Percentiles rank a stretch among this genome's conserved stretches.
Conservation (phyloP, 2,329 filamentous ascomycete genomes). For the Sporothrix euskadiensis region DNA sequence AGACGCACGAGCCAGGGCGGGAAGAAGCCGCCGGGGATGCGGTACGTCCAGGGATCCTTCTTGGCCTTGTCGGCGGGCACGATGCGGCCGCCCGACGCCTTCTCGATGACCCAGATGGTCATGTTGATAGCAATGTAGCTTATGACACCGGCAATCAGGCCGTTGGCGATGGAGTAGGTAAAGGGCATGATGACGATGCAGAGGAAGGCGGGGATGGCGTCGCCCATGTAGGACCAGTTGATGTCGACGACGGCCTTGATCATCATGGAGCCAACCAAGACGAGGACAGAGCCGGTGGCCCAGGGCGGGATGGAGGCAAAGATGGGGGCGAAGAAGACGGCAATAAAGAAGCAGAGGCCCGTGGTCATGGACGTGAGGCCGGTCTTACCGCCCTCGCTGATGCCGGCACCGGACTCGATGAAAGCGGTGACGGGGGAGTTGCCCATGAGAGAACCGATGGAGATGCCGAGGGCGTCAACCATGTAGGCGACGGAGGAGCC, state of each 20-base stretch:
- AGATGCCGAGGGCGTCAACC: slow-evolving; percentile 71
- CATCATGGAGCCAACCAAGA: slow-evolving; percentile 76
- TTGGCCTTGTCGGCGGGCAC: slow-evolving; percentile 60
- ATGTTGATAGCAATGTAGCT: slow-evolving; percentile 53
- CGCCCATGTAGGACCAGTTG: slow-evolving; percentile 76
- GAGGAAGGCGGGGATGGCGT: slow-evolving; percentile 73
- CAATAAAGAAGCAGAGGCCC: slow-evolving; percentile 68
- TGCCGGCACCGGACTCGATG: slow-evolving; percentile 74
- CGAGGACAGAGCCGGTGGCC: slow-evolving; percentile 72
- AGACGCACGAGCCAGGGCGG: slow-evolving; percentile 72
- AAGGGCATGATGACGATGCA: slow-evolving; percentile 76
- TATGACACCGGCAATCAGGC: slow-evolving; percentile 67
- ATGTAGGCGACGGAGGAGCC: slow-evolving; percentile 79
- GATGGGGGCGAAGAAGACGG: slow-evolving; percentile 74
- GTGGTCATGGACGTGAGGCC: slow-evolving; percentile 70
- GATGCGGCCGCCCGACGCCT: slow-evolving; percentile 45
- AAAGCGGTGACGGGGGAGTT: slow-evolving; percentile 72
- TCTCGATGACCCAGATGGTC: slow-evolving; percentile 49
- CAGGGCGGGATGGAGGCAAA: slow-evolving; percentile 76
- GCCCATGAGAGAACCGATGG: slow-evolving; percentile 68
- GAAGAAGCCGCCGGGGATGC: slow-evolving; percentile 70
- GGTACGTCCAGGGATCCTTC: slow-evolving; percentile 61
- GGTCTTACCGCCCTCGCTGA: slow-evolving; percentile 71
- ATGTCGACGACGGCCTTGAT: slow-evolving; percentile 53
- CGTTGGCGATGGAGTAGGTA: slow-evolving; percentile 76